Evolutionary conservation across 805 yeast species (phyloP), one percentile per base, ranked within the genome.

Genomic region (Starmerella kuoi): DNA sequence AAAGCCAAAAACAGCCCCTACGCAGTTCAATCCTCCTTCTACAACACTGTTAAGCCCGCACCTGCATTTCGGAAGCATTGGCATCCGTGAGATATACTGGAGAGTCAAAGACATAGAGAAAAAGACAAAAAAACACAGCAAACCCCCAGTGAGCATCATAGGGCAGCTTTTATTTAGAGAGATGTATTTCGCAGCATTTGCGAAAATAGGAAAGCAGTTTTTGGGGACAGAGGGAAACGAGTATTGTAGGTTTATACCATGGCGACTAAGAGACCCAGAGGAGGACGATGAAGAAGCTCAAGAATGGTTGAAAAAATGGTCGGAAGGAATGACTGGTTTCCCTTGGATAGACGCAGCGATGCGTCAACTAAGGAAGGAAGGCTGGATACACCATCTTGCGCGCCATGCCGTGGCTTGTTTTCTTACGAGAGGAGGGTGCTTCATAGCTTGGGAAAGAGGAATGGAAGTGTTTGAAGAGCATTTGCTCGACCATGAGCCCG

Each of bases 351-450:
- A 34, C 15, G 37, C 37, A 8, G 37, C 37, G 15, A 34, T 34
- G 37, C 9, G 37, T 27, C 37, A 34, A 31, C 27, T 34, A 11
- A 34, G n/a, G 15, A 12, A 34, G 18, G 37, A 34, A 34, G 37
- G 37, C 11, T 34, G 37, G 37, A 34, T 34, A 27, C 37, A 34
- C 27, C 37, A 34, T 15, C 37, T 34, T 11, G 37, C 37, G 31
- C 30, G 37, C 17, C 37, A 34, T 17, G 37, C 37, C 8, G 27
- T 34, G 9, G 37, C 37, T 8, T 34, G 37, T 17, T 34, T 34
- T 17, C 37, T 34, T 8, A 34, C 37, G n/a, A 20, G 37, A 34
- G 37, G 37, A n/a, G 37, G 37, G n/a, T 34, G 37, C 15, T 34
- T 34, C 27, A 34, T 34, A 15, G 37, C 37, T 7, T 34, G 37